These are phyloP conservation scores for Suhomyces emberorum DNA, from an alignment of 805 yeast species.

Conservation along the genomic window DNA sequence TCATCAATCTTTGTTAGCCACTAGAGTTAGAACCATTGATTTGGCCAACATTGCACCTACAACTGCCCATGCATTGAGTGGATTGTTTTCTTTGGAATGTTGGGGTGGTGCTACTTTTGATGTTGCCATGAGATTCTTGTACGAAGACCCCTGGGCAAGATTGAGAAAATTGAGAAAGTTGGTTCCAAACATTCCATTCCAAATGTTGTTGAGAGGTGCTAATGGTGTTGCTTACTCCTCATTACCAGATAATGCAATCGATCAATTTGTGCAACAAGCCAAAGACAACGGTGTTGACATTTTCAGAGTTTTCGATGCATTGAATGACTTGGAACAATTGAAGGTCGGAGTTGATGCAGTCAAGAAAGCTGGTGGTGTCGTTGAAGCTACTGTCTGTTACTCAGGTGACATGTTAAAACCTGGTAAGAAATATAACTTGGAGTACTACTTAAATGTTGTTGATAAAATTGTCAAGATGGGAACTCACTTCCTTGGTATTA, in stretches of 20 bases:
- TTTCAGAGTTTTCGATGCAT: constrained; percentile 96
- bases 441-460: constrained; percentile 78
- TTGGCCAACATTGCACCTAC: constrained; percentile 88
- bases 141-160: constrained; percentile 99
- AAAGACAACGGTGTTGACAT: constrained; percentile 95
- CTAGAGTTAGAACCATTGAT: constrained; percentile 95
- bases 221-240: constrained; percentile 99
- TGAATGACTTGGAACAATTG: constrained; percentile 94
- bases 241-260: constrained; percentile 97
- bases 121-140: constrained; percentile 96
- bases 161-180: constrained; percentile 79
- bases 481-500: constrained; percentile 94
- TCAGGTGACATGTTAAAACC: constrained; percentile 98
- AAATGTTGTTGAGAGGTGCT: constrained; percentile 98
- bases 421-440: constrained; percentile 93
- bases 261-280: constrained; percentile 93
- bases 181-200: constrained; percentile 99
- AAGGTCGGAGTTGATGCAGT: constrained; percentile 98
- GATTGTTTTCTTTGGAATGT: constrained; percentile 95
- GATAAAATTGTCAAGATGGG: constrained; percentile 89
- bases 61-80: constrained; percentile 84
- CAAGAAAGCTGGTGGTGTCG: constrained; percentile 97
- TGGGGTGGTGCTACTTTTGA: constrained; percentile 99
- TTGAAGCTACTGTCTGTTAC: constrained; percentile 97
- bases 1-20: constrained; percentile 95